These are phyloP conservation scores for Monilinia vaccinii-corymbosi DNA, from an alignment of 2,329 filamentous ascomycete genomes.

Conservation along the genomic window DNA sequence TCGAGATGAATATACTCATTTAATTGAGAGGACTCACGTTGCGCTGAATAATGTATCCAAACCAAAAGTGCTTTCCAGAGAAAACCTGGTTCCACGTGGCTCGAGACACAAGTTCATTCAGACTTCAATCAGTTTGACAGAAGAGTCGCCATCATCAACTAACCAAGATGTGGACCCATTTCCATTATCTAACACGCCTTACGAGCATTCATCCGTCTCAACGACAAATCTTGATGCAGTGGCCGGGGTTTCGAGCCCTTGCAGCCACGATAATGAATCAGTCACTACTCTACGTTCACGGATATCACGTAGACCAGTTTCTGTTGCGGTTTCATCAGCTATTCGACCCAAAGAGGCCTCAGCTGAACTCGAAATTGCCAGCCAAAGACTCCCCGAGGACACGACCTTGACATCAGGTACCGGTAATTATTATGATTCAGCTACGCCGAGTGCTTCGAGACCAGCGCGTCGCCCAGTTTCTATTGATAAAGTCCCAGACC, in stretches of 20 bases:
- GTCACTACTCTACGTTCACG: neutral
- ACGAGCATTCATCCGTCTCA: neutral
- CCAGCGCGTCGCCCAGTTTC: neutral
- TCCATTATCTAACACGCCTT: neutral
- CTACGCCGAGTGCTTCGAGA: neutral
- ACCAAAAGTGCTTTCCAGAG: conserved; percentile 7
- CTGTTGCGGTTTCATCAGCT: neutral
- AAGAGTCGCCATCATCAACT: neutral
- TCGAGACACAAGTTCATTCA: neutral
- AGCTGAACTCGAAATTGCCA: neutral
- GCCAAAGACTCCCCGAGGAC: neutral
- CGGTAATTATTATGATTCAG: neutral
- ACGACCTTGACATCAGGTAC: neutral
- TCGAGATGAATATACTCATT: conserved; percentile 24
- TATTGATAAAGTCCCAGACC: neutral
- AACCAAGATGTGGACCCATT: conserved; percentile 20
- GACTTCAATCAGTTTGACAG: neutral
- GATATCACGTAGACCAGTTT: neutral
- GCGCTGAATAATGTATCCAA: conserved; percentile 27
- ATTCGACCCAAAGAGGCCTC: neutral
- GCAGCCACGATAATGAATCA: neutral
- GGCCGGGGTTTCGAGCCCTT: neutral
- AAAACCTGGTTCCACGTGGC: neutral
- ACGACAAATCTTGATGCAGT: neutral
- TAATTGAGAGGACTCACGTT: conserved; percentile 25